Conservation (phyloP, 495 filamentous ascomycete species). For the Ascobolus immersus region DNA sequence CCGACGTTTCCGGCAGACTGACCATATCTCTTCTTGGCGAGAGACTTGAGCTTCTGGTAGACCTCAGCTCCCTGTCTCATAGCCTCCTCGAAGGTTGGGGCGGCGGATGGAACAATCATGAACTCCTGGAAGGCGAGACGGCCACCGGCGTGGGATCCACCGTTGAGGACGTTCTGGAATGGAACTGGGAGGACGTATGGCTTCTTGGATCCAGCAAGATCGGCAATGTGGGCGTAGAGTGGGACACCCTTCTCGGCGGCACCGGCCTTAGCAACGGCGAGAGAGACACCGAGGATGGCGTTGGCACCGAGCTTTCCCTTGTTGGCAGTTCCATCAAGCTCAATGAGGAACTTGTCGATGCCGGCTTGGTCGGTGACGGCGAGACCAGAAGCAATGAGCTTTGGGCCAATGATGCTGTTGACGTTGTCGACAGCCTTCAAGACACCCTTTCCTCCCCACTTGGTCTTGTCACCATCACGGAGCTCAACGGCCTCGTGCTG, state of each 20-base stretch:
- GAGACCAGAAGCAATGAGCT: constrained; percentile 70
- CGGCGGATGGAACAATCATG: constrained; percentile 84
- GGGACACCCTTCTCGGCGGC: constrained; percentile 96
- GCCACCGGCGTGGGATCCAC: constrained; percentile 92
- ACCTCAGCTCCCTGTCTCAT: constrained; percentile 89
- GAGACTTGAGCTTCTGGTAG: constrained; percentile 89
- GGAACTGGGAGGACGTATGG: constrained; percentile 96
- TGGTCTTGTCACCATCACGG: constrained; percentile 90
- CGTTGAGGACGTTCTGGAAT: constrained; percentile 99
- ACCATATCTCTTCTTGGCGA: constrained; percentile 99
- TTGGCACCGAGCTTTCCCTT: constrained; percentile 97
- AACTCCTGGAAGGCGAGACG: constrained; percentile 99
- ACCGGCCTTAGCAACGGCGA: constrained; percentile 93
- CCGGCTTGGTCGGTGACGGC: constrained; percentile 93
- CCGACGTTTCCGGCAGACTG: constrained; percentile 97
- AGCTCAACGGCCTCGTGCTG: constrained; percentile 97
- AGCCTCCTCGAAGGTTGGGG: constrained; percentile 76
- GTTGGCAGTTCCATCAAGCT: constrained; percentile 87
- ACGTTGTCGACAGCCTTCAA: constrained; percentile 89
- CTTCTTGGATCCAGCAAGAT: constrained; percentile 98
- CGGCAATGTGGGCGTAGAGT: constrained; percentile 92
- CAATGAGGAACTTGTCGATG: constrained; percentile 82
- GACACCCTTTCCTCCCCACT: constrained; percentile 94
- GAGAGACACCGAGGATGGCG: constrained; percentile 85
- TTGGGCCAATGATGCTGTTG: constrained; percentile 77